phyloP scores from a whole-genome alignment of 2,329 filamentous ascomycete genomes.

The Diaporthe citri region DNA sequence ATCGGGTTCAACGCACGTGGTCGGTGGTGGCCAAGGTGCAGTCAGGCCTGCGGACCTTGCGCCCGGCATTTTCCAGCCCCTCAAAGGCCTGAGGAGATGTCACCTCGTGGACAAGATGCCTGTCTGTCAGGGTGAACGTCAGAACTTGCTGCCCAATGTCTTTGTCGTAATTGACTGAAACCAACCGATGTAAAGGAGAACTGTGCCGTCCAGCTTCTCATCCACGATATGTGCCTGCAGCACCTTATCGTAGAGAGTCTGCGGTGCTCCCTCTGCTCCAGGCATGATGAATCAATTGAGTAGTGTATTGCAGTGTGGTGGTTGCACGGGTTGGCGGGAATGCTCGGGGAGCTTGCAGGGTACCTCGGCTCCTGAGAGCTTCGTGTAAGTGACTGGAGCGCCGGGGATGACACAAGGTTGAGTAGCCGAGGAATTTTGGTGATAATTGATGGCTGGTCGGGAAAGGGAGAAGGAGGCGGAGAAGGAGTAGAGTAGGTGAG shows the following conservation, averaged over 20 bases:
- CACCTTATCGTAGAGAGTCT: conserved; percentile 98
- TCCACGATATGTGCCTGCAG: conserved; percentile 95
- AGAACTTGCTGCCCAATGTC: no score
- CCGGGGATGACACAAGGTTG: background rate
- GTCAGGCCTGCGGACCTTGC: conserved; percentile 91
- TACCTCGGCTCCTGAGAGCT: conserved; percentile 14
- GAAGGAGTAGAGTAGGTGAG: background rate
- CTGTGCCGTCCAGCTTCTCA: conserved; percentile 92
- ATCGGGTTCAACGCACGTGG: conserved; percentile 74
- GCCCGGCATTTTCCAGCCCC: conserved; percentile 88
- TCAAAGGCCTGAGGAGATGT: conserved; percentile 99
- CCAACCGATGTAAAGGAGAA: conserved; percentile 92
- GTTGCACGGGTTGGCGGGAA: conserved; percentile 18
- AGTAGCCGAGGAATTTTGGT: background rate
- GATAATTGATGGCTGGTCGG: background rate
- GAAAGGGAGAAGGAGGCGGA: background rate
- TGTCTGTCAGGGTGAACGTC: conserved; percentile 65
- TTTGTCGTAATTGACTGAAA: conserved; percentile 39
- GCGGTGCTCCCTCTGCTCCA: conserved; percentile 76
- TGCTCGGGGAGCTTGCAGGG: background rate
- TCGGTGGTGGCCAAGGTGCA: conserved; percentile 97
- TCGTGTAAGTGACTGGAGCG: conserved; percentile 1
- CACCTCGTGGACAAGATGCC: conserved; percentile 98
- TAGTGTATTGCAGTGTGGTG: conserved; percentile 4
- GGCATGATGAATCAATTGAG: conserved; percentile 73